Base-by-base conservation (phyloP, 208 protist species). In the Blechomonas ayalai region DNA sequence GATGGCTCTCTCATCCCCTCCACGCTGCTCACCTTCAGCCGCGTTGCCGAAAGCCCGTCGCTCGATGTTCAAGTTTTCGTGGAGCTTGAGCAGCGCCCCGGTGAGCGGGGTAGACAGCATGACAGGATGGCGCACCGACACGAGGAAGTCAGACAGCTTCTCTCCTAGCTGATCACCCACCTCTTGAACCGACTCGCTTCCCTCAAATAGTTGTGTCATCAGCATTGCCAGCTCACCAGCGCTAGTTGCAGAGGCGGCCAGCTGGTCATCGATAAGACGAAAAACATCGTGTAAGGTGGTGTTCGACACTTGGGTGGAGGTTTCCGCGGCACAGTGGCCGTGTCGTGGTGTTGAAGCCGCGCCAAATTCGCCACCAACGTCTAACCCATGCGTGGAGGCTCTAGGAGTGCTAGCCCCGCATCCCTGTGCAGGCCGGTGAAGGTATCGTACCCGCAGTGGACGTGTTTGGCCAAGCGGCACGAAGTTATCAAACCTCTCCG, bases 401-500 rank as follows among this genome's bases (percentile, higher is more conserved):
- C 12, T 31, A 15, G n/a, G n/a, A n/a, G n/a, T n/a, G n/a, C n/a
- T n/a, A n/a, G n/a, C n/a, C 23, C 19, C 24, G 3, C 29, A 8
- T 3, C 16, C 7, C 33, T 41, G 41, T 5, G 13, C 13, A 20
- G 19, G 20, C 16, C 10, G 28, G 18, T 29, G 25, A 3, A 90
- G 63, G 32, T 79, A 79, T 20, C 67, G 69, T 5, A 62, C 54
- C 2, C 83, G 47, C 22, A 90, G 41, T 10, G 73, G 76, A 4
- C 63, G 59, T 0, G 59, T 49, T 47, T 86, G 74, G 20, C 64
- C 65, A 33, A 70, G 65, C 29, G 67, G 65, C 20, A 79, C 65
- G 19, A 77, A 83, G 42, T 72, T 55, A 52, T 86, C 62, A 34
- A 86, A 61, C 49, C 79, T 81, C 26, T 67, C 55, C 22, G 77